phyloP scores from a whole-genome alignment of 2,329 filamentous ascomycete genomes.

The Lasiodiplodia citricola region DNA sequence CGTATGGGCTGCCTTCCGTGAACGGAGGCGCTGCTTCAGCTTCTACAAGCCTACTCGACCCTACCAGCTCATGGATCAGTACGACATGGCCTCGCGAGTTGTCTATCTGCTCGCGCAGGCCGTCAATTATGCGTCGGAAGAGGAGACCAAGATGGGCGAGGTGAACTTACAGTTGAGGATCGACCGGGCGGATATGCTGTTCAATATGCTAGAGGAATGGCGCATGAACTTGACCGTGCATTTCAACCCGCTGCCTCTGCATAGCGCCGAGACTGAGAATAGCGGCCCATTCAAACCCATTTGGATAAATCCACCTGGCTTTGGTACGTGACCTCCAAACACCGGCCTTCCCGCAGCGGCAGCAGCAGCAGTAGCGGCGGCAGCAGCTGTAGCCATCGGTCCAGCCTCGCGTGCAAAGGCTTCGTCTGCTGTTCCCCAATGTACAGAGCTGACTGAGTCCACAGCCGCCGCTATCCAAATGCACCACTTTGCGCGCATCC shows the following conservation, averaged over 20 bases:
- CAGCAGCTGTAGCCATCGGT: neutral
- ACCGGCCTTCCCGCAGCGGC: neutral
- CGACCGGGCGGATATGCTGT: conserved; percentile 52
- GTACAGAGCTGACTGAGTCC: conserved; percentile 39
- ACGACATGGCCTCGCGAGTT: conserved; percentile 60
- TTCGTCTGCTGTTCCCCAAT: conserved; percentile 30
- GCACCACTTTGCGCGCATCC: conserved; percentile 58
- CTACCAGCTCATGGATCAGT: conserved; percentile 54
- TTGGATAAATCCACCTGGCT: conserved; percentile 58
- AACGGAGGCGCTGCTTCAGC: conserved; percentile 61
- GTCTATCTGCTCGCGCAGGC: conserved; percentile 62
- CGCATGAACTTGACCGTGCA: conserved; percentile 50
- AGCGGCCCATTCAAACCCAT: conserved; percentile 50
- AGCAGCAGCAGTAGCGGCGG: too few species aligned
- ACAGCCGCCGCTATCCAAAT: conserved; percentile 56
- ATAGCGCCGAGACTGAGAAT: conserved; percentile 9
- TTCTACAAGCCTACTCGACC: conserved; percentile 63
- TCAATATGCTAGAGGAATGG: conserved; percentile 59
- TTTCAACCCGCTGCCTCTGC: conserved; percentile 49
- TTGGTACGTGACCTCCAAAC: conserved; percentile 37
- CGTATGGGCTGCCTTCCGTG: conserved; percentile 67
- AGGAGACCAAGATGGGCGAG: conserved; percentile 52
- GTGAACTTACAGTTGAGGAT: conserved; percentile 50
- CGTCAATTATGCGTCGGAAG: conserved; percentile 64
- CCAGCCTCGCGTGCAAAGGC: neutral